Base-by-base conservation (phyloP, 2,329 filamentous ascomycete genomes). In the Venturia asperata region DNA sequence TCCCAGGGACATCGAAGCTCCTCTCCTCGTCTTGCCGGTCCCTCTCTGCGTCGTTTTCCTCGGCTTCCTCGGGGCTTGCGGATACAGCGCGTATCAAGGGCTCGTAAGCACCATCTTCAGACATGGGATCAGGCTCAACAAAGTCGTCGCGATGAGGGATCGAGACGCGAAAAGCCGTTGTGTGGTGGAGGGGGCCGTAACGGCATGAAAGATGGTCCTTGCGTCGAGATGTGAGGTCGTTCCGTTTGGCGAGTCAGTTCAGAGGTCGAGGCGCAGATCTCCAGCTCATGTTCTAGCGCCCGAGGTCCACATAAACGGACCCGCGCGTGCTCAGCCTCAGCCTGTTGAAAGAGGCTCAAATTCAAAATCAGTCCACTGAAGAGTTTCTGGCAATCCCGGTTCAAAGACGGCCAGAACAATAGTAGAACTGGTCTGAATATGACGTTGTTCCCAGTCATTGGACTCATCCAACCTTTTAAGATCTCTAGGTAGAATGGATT, bases 121-220 rank as follows among this genome's bases (percentile, higher is more conserved):
- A 68, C 73, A 75, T 74, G 64, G 65, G 70, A 66, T 70, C 63
- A 52, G 73, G 66, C 67, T 72, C 71, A 62, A 72, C 67, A 67
- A 64, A 69, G 24, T 52, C 24, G 11, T 63, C 19, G 15, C 27
- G 6, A 19, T n/a, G 27, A 10, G 11, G 30, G 30, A 27, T 41
- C 34, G 15, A 41, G 39, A 41, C 10, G 9, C 3, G 15, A 5
- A 47, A 9, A 47, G 45, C 45, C 45, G 45, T 34, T 2, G 56
- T 30, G 21, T 67, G 6, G 66, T 62, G 67, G 67, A 66, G 68
- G 66, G 64, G 64, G 27, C 68, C 55, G 67, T 61, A 65, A 52
- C 61, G 66, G 65, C 30, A 37, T 61, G 19, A 21, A 41, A 30
- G 21, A 19, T 17, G 37, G 34, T 55, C 58, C 55, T 66, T 66